Evolutionary conservation across 2,329 filamentous ascomycete species (phyloP).

Genomic region (Verticillium dahliae): DNA sequence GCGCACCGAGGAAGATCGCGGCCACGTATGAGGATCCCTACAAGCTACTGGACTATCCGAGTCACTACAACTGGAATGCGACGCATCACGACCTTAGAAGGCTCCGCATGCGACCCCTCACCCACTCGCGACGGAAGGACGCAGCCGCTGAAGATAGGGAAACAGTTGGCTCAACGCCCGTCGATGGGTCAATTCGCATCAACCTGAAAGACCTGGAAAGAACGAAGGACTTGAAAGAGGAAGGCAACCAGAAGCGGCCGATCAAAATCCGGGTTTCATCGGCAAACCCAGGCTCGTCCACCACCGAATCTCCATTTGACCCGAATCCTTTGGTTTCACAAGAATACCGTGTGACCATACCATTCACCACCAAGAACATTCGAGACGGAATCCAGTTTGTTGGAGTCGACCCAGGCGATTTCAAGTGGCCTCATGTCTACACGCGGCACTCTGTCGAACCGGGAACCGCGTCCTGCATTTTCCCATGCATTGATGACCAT

Average conservation of each 20-base stretch:
- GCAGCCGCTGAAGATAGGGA: conserved; percentile 50
- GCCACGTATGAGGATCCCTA: conserved; percentile 59
- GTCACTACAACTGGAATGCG: conserved; percentile 55
- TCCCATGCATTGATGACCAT: conserved; percentile 87
- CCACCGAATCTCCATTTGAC: neutral
- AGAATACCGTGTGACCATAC: conserved; percentile 56
- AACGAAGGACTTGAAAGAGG: conserved; percentile 4
- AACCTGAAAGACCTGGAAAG: conserved; percentile 27
- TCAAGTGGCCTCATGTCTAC: conserved; percentile 84
- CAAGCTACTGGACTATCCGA: conserved; percentile 53
- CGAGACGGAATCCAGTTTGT: conserved; percentile 90
- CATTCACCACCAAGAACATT: conserved; percentile 69
- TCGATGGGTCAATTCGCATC: conserved; percentile 44
- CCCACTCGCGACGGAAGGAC: conserved; percentile 44
- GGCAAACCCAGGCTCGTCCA: neutral
- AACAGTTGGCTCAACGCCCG: conserved; percentile 47
- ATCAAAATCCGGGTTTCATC: conserved; percentile 39
- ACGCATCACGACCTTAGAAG: conserved; percentile 70
- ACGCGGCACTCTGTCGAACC: conserved; percentile 75
- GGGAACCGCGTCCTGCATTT: conserved; percentile 77
- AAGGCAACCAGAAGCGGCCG: conserved; percentile 18
- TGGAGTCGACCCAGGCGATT: conserved; percentile 72
- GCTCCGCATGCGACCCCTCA: conserved; percentile 54
- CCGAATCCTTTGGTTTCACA: conserved; percentile 18
- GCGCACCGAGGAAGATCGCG: conserved; percentile 27